Percentiles rank a stretch among this genome's conserved stretches.
These are phyloP conservation scores for Neoascochyta sp. DNA, from an alignment of 2,329 filamentous ascomycete genomes.

Conservation along the genomic window DNA sequence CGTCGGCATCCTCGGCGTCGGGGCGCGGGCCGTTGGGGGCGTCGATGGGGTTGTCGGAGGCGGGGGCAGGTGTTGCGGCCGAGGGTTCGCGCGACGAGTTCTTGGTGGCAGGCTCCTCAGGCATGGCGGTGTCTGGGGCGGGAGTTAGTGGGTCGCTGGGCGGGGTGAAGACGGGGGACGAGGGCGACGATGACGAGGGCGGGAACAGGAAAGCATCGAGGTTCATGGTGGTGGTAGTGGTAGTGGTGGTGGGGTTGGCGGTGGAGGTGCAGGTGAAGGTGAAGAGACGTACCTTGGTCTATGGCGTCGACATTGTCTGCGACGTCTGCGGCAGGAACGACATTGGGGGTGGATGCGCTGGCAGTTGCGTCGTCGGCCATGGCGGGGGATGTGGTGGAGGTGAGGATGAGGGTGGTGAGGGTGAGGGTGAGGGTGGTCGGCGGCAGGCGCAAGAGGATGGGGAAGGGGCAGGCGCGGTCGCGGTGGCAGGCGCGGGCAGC, in stretches of 20 bases:
- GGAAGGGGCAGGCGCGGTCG: too few species aligned
- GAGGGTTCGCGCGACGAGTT: constrained; percentile 53
- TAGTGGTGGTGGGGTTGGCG: background rate
- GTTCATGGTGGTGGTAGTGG: constrained; percentile 1
- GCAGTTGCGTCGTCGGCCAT: constrained; percentile 37
- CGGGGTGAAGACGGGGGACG: background rate
- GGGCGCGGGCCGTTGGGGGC: constrained; percentile 60
- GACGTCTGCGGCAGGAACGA: constrained; percentile 20
- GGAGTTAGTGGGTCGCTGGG: constrained; percentile 5
- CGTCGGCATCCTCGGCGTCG: constrained; percentile 55
- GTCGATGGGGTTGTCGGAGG: constrained; percentile 65
- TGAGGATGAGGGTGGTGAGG: too few species aligned
- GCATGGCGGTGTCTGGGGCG: constrained; percentile 58
- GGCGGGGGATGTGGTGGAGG: too few species aligned
- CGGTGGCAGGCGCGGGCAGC: too few species aligned
- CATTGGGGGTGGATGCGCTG: constrained; percentile 27
- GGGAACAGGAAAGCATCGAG: background rate
- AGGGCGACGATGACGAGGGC: background rate
- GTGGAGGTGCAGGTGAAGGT: constrained; percentile 1
- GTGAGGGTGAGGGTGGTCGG: constrained; percentile 10
- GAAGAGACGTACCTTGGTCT: constrained; percentile 32
- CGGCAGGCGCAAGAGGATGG: constrained; percentile 16
- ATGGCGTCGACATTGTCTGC: constrained; percentile 20
- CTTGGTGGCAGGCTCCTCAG: constrained; percentile 31
- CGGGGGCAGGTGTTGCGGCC: constrained; percentile 54